Base-by-base conservation (phyloP, 108 stramenopile species). In the Stephanodiscus minutulus region DNA sequence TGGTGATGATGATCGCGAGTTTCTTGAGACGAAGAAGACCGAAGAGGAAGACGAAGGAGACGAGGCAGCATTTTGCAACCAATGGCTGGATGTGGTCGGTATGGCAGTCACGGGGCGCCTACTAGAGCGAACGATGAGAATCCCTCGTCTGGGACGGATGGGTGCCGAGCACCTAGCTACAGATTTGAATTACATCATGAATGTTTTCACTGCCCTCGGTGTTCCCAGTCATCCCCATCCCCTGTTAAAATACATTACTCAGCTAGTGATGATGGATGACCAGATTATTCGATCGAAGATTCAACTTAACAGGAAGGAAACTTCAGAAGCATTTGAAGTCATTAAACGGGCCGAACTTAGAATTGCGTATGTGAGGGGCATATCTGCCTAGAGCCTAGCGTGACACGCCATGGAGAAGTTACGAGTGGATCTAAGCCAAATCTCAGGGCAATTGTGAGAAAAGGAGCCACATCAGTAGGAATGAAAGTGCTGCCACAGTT, bases 201-300 rank as follows among this genome's bases (percentile, higher is more conserved):
- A 94, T 63, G 93, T 94, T 12, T 89, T 94, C 35, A 83, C 89
- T 17, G 93, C 93, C 8, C 74, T 94, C 43, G 93, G 93, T 28
- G 86, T 94, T 12, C 58, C 83, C 5, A 90, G 90, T 20, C 93
- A 94, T 72, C 93, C 93, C 8, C 90, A 94, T 67, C 93, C 93
- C 1, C 61, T 94, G 35, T 60, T 94, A 39, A 77, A 64, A 24
- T 87, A 94, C 59, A 41, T 88, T 5, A 84, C 81, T 11, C 74
- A 78, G 43, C 64, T 92, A 18, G 85, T 77, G 11, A 68, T 49
- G 22, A 52, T 92, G 64, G 78, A 87, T 24, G 85, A 75, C 60
- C 79, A 68, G 10, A 64, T 72, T 21, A 70, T 91, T 2, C 39
- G 64, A 24, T 73, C 56, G 7, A 85, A 72, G 44, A 88, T 86